phyloP scores from a whole-genome alignment of 306 rosid genomes.

The Sophora flavescens region DNA sequence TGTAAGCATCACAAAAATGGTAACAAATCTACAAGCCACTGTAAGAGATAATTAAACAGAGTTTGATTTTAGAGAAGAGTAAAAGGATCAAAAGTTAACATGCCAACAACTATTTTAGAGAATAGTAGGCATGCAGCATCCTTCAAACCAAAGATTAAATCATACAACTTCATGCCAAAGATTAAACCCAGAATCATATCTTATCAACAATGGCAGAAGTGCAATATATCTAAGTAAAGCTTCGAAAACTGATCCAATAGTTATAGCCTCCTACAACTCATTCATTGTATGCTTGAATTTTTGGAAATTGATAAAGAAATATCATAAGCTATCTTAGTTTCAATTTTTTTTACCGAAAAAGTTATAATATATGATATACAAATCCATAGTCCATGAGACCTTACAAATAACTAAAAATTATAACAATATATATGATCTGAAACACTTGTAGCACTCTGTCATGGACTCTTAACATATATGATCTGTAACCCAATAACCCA shows the following conservation, averaged over 20 bases:
- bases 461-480: too few species aligned
- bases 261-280: slow-evolving; percentile 97
- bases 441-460: too few species aligned
- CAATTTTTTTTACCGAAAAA: background rate
- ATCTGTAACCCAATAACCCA: too few species aligned
- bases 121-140: too few species aligned
- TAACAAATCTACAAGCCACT: too few species aligned
- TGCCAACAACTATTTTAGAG: too few species aligned
- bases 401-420: background rate
- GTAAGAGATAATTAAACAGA: too few species aligned
- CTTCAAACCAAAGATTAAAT: too few species aligned
- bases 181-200: slow-evolving; percentile 65
- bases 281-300: slow-evolving; percentile 96
- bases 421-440: slow-evolving; percentile 6
- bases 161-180: too few species aligned
- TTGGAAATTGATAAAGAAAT: slow-evolving; percentile 57
- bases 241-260: slow-evolving; percentile 90
- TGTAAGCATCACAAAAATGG: too few species aligned
- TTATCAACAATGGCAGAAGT: slow-evolving; percentile 81
- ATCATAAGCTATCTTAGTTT: slow-evolving; percentile 5
- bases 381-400: background rate
- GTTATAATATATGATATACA: background rate
- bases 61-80: too few species aligned
- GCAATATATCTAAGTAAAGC: slow-evolving; percentile 92
- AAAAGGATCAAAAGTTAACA: too few species aligned